Percentiles rank a stretch among this genome's conserved stretches.
phyloP scores from a whole-genome alignment of 139 green algal species.

The Chlorella vulgaris region DNA sequence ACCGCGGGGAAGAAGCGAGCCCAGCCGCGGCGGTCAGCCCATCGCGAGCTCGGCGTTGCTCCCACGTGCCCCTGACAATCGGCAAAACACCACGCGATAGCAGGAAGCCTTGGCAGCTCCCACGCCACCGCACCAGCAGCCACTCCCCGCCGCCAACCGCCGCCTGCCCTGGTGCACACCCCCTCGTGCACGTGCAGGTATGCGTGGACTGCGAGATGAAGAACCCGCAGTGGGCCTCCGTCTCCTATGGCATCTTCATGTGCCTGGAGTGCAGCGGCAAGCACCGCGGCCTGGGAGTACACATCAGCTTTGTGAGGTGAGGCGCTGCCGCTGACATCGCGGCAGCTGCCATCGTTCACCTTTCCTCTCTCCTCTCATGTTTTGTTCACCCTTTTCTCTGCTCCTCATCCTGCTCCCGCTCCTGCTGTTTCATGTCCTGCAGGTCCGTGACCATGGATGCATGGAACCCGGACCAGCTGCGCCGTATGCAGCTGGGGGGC shows the following conservation, averaged over 20 bases:
- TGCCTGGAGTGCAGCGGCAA: conserved; percentile 97
- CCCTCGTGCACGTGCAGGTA: conserved; percentile 54
- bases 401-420: not conserved
- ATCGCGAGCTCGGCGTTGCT: no score
- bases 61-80: no score
- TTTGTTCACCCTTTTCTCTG: not conserved
- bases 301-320: conserved; percentile 97
- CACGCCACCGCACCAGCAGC: no score
- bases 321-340: not conserved
- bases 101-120: no score
- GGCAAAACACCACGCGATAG: no score
- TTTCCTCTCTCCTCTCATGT: not conserved
- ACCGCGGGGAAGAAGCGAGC: no score
- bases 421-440: not conserved
- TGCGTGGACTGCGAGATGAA: conserved; percentile 95
- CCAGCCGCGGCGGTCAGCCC: not conserved
- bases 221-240: conserved; percentile 94
- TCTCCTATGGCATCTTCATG: conserved; percentile 98
- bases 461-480: conserved; percentile 92
- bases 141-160: not conserved
- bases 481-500: conserved; percentile 92
- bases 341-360: not conserved
- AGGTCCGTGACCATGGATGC: conserved; percentile 98
- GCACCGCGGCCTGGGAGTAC: conserved; percentile 95
- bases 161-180: not conserved